These are phyloP conservation scores for Talaromyces liani DNA, from an alignment of 495 filamentous ascomycete genomes.

Conservation along the genomic window DNA sequence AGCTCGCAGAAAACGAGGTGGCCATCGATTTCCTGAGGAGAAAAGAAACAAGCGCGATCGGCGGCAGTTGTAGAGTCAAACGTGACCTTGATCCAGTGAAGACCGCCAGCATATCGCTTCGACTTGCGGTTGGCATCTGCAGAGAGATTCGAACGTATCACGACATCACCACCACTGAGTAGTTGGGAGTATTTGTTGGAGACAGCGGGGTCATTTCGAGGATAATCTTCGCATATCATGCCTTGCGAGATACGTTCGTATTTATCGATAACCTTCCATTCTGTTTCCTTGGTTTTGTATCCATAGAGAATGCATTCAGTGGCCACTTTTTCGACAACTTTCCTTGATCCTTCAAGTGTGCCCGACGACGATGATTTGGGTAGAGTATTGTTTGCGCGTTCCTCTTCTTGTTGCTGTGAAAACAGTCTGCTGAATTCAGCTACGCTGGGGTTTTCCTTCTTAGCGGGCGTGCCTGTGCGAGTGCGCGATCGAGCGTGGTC, in stretches of 20 bases:
- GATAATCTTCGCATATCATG: constrained; percentile 84
- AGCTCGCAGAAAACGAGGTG: constrained; percentile 71
- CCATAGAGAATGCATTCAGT: constrained; percentile 80
- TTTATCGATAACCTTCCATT: constrained; percentile 79
- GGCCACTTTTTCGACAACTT: constrained; percentile 50
- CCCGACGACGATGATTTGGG: constrained; percentile 37
- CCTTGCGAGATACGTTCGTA: constrained; percentile 71
- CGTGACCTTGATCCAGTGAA: constrained; percentile 89
- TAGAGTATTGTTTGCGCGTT: constrained; percentile 21
- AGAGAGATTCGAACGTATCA: constrained; percentile 53
- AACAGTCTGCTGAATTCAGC: constrained; percentile 44
- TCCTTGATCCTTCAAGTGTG: constrained; percentile 33
- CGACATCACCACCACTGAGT: constrained; percentile 53
- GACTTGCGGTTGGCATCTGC: constrained; percentile 65
- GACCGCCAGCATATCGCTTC: constrained; percentile 66
- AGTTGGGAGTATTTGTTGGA: constrained; percentile 50
- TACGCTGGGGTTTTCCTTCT: constrained; percentile 51
- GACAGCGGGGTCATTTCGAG: constrained; percentile 50
- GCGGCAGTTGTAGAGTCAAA: constrained; percentile 78
- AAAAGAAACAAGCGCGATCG: constrained; percentile 64
- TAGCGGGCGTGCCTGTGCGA: constrained; percentile 51
- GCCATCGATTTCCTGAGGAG: constrained; percentile 70
- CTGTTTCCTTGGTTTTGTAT: constrained; percentile 59
- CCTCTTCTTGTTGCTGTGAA: constrained; percentile 35
- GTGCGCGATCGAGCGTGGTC: constrained; percentile 45